phyloP scores from a whole-genome alignment of 2,329 filamentous ascomycete species.

The Didymella arachidicola region DNA sequence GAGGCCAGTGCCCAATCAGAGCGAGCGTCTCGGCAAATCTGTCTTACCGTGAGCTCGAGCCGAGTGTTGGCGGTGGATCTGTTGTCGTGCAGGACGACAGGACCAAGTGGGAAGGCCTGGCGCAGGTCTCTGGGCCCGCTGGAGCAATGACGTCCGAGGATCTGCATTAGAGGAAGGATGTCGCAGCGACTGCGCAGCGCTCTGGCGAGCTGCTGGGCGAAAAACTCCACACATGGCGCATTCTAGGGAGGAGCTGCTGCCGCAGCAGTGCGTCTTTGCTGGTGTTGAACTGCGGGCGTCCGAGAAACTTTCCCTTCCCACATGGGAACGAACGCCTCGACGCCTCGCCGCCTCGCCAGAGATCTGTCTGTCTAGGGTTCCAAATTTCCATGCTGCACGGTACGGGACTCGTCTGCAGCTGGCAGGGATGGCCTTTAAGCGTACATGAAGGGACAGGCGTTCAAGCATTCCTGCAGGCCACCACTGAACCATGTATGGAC shows the following conservation, averaged over 20 bases:
- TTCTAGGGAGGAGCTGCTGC: neutral
- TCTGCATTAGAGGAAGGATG: constrained; percentile 16
- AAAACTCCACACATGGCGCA: neutral
- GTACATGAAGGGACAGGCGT: constrained; percentile 14
- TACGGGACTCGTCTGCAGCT: constrained; percentile 13
- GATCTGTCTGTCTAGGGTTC: constrained; percentile 13
- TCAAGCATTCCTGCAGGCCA: constrained; percentile 14
- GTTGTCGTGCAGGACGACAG: constrained; percentile 19
- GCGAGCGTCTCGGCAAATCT: constrained; percentile 6
- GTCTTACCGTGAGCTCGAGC: constrained; percentile 14
- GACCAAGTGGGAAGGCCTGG: constrained; percentile 13
- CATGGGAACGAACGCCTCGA: constrained; percentile 12
- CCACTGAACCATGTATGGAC: neutral
- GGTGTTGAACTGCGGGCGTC: constrained; percentile 4
- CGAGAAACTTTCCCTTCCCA: constrained; percentile 24
- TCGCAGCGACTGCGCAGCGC: neutral
- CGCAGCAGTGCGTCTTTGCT: constrained; percentile 9
- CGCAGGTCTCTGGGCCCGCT: constrained; percentile 4
- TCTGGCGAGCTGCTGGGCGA: neutral
- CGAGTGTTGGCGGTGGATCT: constrained; percentile 16
- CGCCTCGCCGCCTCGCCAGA: constrained; percentile 10
- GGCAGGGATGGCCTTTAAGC: constrained; percentile 11
- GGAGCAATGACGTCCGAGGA: constrained; percentile 15
- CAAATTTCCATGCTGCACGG: constrained; percentile 16
- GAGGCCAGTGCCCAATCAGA: constrained; percentile 8